Evolutionary conservation across 371 early-diverging fungal genomes (phyloP).

Genomic region (Smittium mucronatum): DNA sequence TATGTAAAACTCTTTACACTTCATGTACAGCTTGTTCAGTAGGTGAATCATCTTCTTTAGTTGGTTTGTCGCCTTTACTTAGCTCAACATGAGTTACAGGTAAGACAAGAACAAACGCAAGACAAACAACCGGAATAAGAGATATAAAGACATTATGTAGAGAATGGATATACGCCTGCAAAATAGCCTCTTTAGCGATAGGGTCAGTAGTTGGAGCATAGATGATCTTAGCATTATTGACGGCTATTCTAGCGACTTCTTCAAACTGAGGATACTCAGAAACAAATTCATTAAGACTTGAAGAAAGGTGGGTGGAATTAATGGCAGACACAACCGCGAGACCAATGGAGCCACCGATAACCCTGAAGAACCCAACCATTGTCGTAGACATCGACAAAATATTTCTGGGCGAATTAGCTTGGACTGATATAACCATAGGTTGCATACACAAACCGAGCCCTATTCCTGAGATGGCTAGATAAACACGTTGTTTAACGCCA

Average conservation of each 20-base stretch:
- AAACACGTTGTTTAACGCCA: conserved; percentile 19
- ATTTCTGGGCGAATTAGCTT: conserved; percentile 37
- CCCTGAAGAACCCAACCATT: conserved; percentile 40
- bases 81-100: background rate
- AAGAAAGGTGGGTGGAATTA: conserved; percentile 24
- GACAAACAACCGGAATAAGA: background rate
- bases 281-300: conserved; percentile 15
- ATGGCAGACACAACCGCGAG: conserved; percentile 27
- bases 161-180: conserved; percentile 43
- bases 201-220: conserved; percentile 22
- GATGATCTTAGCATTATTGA: conserved; percentile 27
- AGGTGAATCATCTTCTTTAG: no score
- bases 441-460: conserved; percentile 50
- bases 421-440: conserved; percentile 41
- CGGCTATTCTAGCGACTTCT: conserved; percentile 11
- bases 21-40: no score
- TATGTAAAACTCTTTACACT: no score
- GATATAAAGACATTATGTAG: conserved; percentile 41
- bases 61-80: no score
- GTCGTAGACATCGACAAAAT: conserved; percentile 50
- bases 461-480: conserved; percentile 42
- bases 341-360: conserved; percentile 45
- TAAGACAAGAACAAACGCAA: background rate
- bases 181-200: conserved; percentile 31
- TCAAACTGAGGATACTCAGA: conserved; percentile 18